Evolutionary conservation across 805 yeast genomes (phyloP).

Genomic region (Grigorovia humatica): DNA sequence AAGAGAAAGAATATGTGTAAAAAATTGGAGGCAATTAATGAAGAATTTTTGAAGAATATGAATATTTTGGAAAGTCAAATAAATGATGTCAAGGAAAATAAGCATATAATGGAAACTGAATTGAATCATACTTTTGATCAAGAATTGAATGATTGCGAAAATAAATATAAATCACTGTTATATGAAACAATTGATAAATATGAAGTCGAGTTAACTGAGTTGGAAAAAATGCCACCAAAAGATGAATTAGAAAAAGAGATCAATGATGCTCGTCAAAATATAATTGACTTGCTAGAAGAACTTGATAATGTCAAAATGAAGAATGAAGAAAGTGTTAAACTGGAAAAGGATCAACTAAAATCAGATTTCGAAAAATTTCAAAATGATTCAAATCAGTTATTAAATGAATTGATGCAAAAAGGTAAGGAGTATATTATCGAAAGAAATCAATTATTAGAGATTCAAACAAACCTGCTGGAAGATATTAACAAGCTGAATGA

Average conservation of each 20-base stretch:
- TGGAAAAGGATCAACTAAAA: constrained; percentile 5
- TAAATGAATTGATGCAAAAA: not conserved
- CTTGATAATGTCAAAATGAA: constrained; percentile 1
- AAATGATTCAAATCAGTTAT: not conserved
- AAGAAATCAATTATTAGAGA: not conserved
- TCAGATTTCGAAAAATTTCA: constrained; percentile 1
- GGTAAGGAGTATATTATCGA: not conserved
- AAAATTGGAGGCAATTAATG: constrained; percentile 6
- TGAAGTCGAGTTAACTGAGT: constrained; percentile 14
- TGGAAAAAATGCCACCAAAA: constrained; percentile 17
- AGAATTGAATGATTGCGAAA: constrained; percentile 21
- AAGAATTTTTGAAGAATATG: constrained; percentile 4
- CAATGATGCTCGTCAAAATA: constrained; percentile 8
- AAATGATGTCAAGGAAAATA: constrained; percentile 3
- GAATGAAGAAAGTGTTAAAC: not conserved
- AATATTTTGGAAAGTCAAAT: constrained; percentile 9
- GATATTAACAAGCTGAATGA: not conserved
- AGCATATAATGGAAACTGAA: constrained; percentile 9
- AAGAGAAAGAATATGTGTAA: constrained; percentile 16
- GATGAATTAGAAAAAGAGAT: constrained; percentile 13
- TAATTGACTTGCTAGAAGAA: constrained; percentile 9
- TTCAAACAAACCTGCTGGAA: not conserved
- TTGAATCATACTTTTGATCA: constrained; percentile 15
- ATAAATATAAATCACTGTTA: constrained; percentile 13
- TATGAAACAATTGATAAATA: constrained; percentile 8